These are phyloP conservation scores for Leucocoprinus gongylophorus DNA, from an alignment of 1,284 basidiomycete genomes.

Conservation along the genomic window DNA sequence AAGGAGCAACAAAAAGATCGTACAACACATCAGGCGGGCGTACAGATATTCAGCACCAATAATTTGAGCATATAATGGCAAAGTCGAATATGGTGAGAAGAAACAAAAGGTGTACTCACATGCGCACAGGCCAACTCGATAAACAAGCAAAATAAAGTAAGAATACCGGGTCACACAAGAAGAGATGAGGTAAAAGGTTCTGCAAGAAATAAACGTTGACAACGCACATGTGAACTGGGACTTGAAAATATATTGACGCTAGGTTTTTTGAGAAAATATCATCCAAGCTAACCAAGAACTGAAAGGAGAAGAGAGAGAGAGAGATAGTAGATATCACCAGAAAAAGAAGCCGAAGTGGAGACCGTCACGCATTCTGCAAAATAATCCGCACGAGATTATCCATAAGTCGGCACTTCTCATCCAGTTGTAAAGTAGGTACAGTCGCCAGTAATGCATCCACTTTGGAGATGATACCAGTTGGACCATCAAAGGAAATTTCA, in stretches of 20 bases:
- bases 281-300: neutral
- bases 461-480: slow-evolving; percentile 54
- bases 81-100: neutral
- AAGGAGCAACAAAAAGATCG: neutral
- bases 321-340: neutral
- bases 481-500: slow-evolving; percentile 66
- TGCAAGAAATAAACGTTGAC: neutral
- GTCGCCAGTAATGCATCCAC: slow-evolving; percentile 53
- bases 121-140: neutral
- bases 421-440: slow-evolving; percentile 40
- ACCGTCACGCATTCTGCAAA: slow-evolving; percentile 43
- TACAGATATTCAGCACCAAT: slow-evolving; percentile 1
- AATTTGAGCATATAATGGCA: neutral
- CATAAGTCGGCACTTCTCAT: slow-evolving; percentile 47
- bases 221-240: neutral
- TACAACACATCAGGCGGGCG: neutral
- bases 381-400: slow-evolving; percentile 59
- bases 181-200: neutral
- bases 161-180: neutral
- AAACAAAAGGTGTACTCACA: neutral
- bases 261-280: neutral
- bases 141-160: slow-evolving; percentile 10
- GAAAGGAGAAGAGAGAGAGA: neutral
- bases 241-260: slow-evolving; percentile 5
- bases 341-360: neutral